phyloP scores from a whole-genome alignment of 164 flowering plant genomes.

The Stephania cephalantha region DNA sequence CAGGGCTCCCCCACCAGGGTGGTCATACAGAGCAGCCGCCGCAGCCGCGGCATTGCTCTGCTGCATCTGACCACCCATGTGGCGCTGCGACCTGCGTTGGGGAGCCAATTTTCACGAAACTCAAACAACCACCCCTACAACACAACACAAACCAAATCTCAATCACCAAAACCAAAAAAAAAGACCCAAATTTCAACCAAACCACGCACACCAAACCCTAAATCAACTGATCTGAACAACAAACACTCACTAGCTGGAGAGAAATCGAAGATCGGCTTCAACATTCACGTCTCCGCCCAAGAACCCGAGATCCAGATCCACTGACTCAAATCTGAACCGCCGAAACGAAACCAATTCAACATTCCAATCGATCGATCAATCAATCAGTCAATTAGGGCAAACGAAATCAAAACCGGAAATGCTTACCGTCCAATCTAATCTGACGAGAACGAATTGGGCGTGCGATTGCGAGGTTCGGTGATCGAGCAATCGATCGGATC shows the following conservation, averaged over 20 bases:
- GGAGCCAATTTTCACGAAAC: slow-evolving; percentile 89
- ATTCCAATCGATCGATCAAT: slow-evolving; percentile 4
- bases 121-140: slow-evolving; percentile 17
- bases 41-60: slow-evolving; percentile 74
- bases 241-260: slow-evolving; percentile 33
- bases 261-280: slow-evolving; percentile 33
- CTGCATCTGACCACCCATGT: slow-evolving; percentile 98
- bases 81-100: slow-evolving; percentile 90
- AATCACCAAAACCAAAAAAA: neutral
- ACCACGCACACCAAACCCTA: slow-evolving; percentile 2
- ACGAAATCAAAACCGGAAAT: neutral
- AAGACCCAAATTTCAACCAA: neutral
- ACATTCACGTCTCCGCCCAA: slow-evolving; percentile 27
- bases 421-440: slow-evolving; percentile 8
- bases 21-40: slow-evolving; percentile 82
- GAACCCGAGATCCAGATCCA: slow-evolving; percentile 15
- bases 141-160: neutral
- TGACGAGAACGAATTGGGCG: neutral
- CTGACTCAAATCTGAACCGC: slow-evolving; percentile 6
- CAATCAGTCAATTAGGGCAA: neutral
- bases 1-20: slow-evolving; percentile 47
- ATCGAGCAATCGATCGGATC: neutral
- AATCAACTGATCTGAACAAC: slow-evolving; percentile 13
- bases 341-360: slow-evolving; percentile 3
- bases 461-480: neutral